Evolutionary conservation across 169 alveolate species (phyloP).

Genomic region (Cryptosporidium sp.): DNA sequence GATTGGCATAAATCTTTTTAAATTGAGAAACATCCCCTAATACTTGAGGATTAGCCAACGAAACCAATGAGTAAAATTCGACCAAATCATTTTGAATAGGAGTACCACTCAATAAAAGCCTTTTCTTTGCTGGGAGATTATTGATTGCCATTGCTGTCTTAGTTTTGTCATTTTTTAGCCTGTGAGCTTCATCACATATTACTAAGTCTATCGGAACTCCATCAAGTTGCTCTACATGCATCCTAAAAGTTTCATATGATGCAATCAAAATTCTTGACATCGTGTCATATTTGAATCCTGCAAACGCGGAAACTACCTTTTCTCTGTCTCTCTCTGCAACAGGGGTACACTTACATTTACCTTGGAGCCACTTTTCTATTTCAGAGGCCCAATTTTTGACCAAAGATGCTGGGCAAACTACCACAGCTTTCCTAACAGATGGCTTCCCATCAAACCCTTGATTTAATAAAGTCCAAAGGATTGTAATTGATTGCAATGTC

Average conservation of each 20-base stretch:
- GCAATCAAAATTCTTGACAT: conserved; percentile 88
- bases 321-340: conserved; percentile 90
- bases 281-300: conserved; percentile 88
- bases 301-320: conserved; percentile 88
- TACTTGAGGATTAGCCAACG: conserved; percentile 91
- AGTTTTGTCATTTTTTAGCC: conserved; percentile 92
- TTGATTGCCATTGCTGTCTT: conserved; percentile 90
- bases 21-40: conserved; percentile 85
- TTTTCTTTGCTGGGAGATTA: conserved; percentile 89
- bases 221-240: conserved; percentile 85
- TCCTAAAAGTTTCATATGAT: conserved; percentile 93
- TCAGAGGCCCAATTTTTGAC: conserved; percentile 94
- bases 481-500: conserved; percentile 90
- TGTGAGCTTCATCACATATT: conserved; percentile 97
- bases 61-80: conserved; percentile 89
- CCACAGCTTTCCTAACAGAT: conserved; percentile 89
- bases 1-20: conserved; percentile 86
- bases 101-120: conserved; percentile 90
- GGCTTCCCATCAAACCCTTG: conserved; percentile 88
- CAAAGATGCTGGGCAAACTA: conserved; percentile 94
- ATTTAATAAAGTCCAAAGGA: conserved; percentile 89
- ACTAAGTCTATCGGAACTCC: conserved; percentile 93
- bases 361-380: conserved; percentile 92
- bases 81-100: conserved; percentile 91
- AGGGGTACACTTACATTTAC: conserved; percentile 88